Evolutionary conservation across 2,329 filamentous ascomycete genomes (phyloP), one percentile per base, ranked within the genome.

Genomic region (Seiridium unicorne): DNA sequence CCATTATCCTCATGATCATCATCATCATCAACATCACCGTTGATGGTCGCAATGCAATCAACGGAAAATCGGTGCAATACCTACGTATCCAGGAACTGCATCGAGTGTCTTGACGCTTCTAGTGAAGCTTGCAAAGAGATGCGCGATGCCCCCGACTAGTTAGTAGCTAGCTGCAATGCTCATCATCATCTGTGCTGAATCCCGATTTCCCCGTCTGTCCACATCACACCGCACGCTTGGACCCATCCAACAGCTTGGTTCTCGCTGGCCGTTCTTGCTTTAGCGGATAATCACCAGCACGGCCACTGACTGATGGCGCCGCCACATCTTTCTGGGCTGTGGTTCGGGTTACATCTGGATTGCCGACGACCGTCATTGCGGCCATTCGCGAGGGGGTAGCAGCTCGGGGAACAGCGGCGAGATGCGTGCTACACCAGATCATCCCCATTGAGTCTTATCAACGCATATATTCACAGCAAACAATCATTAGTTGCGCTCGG

Each of bases 171-270:
- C 44, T 58, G 55, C 55, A 58, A 58, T 44, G 46, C 46, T 38
- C 18, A 58, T 58, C 55, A 58, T 42, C 55, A 58, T 58, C 44
- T 48, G 55, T 58, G 55, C 55, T 51, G 36, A 48, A 13, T 57
- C 35, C 34, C 53, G 34, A 34, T 44, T 53, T 5, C 13, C 49
- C 34, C 18, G 32, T 3, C 49, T 35, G 49, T 34, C 35, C 31
- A 34, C 49, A 31, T 40, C n/a, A 34, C 49, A n/a, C 35, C 31
- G 51, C 38, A 55, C 51, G 51, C 51, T 55, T 36, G 42, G 51
- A 55, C 51, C 51, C 51, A 55, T 55, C 51, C 51, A 55, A 31
- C 51, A 31, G 51, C 6, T n/a, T 55, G 36, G 36, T 55, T 44
- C 26, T 38, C 36, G n/a, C 6, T 44, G 36, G n/a, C 51, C 36